Percentiles rank a stretch among this genome's conserved stretches.
phyloP scores from a whole-genome alignment of 345 rosid species.

The Turritis glabra region DNA sequence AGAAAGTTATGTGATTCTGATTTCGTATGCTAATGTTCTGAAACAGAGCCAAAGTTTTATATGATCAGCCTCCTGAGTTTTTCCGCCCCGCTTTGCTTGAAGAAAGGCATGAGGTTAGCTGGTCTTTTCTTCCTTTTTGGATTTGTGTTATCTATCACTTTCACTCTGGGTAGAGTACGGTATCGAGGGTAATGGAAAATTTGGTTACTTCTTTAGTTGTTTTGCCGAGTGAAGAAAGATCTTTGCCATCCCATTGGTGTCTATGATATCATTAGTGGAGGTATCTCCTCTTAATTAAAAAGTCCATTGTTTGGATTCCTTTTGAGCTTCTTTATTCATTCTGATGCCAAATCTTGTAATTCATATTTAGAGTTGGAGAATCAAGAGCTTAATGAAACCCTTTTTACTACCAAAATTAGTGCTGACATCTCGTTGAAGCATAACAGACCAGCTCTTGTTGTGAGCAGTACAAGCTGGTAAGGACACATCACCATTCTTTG shows the following conservation, averaged over 20 bases:
- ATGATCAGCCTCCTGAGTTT: conserved; percentile 98
- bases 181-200: neutral
- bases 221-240: conserved; percentile 68
- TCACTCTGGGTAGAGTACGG: neutral
- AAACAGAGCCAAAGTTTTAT: conserved; percentile 72
- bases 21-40: conserved; percentile 11
- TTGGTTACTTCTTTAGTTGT: conserved; percentile 55
- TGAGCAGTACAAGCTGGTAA: conserved; percentile 99
- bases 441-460: conserved; percentile 87
- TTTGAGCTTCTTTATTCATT: conserved; percentile 14
- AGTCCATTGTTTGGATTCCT: conserved; percentile 7
- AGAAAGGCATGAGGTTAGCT: conserved; percentile 78
- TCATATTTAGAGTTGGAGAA: conserved; percentile 39
- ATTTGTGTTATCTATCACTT: neutral
- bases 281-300: conserved; percentile 44
- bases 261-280: conserved; percentile 61
- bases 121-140: conserved; percentile 18
- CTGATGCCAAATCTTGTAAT: conserved; percentile 2
- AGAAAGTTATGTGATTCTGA: neutral
- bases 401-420: conserved; percentile 54
- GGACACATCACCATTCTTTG: conserved; percentile 32
- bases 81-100: conserved; percentile 69
- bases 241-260: conserved; percentile 55
- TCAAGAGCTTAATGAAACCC: conserved; percentile 49
- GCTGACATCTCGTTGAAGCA: conserved; percentile 52